Base-by-base conservation (phyloP, 805 yeast genomes). In the Wickerhamomyces ciferrii region DNA sequence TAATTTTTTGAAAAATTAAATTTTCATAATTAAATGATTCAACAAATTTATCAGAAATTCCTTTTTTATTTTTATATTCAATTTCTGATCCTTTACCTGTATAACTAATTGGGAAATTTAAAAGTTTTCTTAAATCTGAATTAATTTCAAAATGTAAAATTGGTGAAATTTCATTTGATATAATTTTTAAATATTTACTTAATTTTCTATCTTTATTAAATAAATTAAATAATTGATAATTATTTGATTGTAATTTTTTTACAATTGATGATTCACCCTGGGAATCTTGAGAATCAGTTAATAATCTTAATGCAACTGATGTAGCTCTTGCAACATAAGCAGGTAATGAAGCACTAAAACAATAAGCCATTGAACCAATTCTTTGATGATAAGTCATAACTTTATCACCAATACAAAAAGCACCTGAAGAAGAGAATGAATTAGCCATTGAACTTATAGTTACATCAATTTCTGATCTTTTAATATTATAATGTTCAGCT, bases 261-360 rank as follows among this genome's bases (percentile, higher is more conserved):
- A 72, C 57, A 1, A 62, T 41, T 2, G 68, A 54, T 29, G 71
- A 74, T 48, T 65, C 55, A 4, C 76, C 79, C 27, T 51, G 51
- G 2, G 59, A 59, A 37, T 54, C 51, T 36, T 61, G 54, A 34
- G 64, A 59, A 23, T 66, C 53, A 36, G 71, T 74, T 51, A 88
- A 69, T 37, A 79, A 63, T 15, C 69, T 59, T 37, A 88, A 69
- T 0, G 78, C 76, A 44, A 71, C 71, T 1, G 87, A 76, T 1
- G 77, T 78, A 2, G 83, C 81, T 47, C 71, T 75, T 1, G 96
- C 96, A 39, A 89, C 78, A 66, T 86, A 92, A 21, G 97, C 95
- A 13, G 99, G 98, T 62, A 92, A 77, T 1, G 97, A 79, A 8
- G 99, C 99, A 58, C 96, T 86, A 64, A 88, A 94, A 50, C 94